Conservation (phyloP, 192 early-diverging fungal genomes). For the Cladochytrium replicatum region DNA sequence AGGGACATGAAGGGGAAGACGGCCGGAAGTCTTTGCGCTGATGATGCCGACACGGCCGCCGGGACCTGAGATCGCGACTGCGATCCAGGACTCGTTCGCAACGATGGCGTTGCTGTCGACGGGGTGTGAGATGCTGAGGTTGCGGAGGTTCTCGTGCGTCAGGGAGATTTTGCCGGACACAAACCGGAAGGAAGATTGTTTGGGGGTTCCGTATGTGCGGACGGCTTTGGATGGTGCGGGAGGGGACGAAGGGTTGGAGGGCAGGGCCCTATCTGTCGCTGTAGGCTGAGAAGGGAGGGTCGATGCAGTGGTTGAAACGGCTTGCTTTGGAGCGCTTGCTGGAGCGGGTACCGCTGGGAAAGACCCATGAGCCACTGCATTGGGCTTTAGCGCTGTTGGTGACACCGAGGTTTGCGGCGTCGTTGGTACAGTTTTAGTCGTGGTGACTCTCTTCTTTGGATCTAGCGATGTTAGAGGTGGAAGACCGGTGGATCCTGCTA, state of each 20-base stretch:
- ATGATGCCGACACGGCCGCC: constrained; percentile 73
- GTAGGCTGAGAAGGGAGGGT: neutral
- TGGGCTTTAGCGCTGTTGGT: too few species aligned
- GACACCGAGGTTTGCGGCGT: too few species aligned
- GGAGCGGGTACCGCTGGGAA: too few species aligned
- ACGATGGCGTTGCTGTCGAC: constrained; percentile 49
- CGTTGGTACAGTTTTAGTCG: constrained; percentile 6
- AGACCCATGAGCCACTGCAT: too few species aligned
- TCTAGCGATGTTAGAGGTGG: constrained; percentile 40
- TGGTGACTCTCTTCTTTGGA: constrained; percentile 28
- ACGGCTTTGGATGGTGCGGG: too few species aligned
- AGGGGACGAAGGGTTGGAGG: too few species aligned
- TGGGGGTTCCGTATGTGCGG: constrained; percentile 20
- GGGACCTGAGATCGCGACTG: constrained; percentile 60
- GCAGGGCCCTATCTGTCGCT: neutral
- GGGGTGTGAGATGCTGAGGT: constrained; percentile 38
- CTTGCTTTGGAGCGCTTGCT: too few species aligned
- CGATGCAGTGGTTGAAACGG: too few species aligned
- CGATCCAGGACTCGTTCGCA: constrained; percentile 51
- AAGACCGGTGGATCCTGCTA: constrained; percentile 32
- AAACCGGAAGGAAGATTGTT: constrained; percentile 35
- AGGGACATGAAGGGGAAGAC: constrained; percentile 51
- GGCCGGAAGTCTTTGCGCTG: constrained; percentile 51
- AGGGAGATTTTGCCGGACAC: constrained; percentile 20
- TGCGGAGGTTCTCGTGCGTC: constrained; percentile 53